Evolutionary conservation across 1,284 basidiomycete species (phyloP), one percentile per base, ranked within the genome.

Genomic region (Porogramme epimiltina): DNA sequence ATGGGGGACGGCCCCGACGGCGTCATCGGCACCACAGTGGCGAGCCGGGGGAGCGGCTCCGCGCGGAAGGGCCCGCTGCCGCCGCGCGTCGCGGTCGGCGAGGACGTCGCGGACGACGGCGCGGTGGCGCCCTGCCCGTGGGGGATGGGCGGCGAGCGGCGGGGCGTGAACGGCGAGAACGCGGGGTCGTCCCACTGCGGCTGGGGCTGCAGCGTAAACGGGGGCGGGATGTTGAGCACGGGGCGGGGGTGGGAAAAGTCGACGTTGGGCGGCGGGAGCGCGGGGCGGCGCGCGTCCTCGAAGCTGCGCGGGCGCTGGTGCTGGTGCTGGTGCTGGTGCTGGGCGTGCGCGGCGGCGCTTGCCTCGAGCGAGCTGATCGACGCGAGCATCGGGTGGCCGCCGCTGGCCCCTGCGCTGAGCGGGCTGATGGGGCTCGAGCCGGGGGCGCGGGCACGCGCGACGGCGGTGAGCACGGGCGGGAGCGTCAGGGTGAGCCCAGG

Each of bases 171-270:
- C 31, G 67, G 67, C 34, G 67, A 69, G 51, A 69, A 66, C 11
- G 65, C 61, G 43, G 65, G 61, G 54, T 69, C 67, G 49, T 84
- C 79, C 83, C 84, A 86, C 45, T 81, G 82, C 3, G 84, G 84
- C 51, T 69, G 71, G 3, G 85, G 84, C 62, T 86, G 82, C n/a
- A 87, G 70, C 18, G 82, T 79, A 58, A 82, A 85, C 9, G 84
- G 83, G 19, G 84, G 84, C 8, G 83, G 80, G 45, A 86, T 67
- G 50, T 62, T 59, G 52, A 77, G 66, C 60, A 78, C 66, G 63
- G 73, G 59, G 59, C 74, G 78, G 68, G 79, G 73, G 31, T 73
- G 67, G 64, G 77, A 76, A 15, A 72, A 65, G 33, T 67, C 61
- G 55, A 62, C 58, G 43, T 62, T 51, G 13, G 62, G 59, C n/a